Base-by-base conservation (phyloP, 768 basidiomycete species). In the Sistotremastrum niveocremeum region DNA sequence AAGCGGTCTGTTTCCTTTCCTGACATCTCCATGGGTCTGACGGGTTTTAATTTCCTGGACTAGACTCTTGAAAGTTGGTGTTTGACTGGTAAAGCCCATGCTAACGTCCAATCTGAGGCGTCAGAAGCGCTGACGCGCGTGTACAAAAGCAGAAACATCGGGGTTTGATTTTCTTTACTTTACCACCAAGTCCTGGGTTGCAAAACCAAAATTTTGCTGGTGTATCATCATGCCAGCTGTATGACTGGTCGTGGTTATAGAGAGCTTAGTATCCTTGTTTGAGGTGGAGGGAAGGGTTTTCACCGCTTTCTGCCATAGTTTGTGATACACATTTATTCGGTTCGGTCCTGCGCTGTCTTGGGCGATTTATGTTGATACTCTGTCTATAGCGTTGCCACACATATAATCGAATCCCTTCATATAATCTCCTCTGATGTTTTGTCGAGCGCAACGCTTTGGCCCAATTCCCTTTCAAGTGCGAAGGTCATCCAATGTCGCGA, bases 41-140 rank as follows among this genome's bases (percentile, higher is more conserved):
- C 39, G 49, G 37, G 54, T 60, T 56, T 71, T 65, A 55, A 72
- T 73, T 49, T 74, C 70, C 42, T 66, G 58, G 36, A 82, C 54
- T 39, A 68, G 56, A 49, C 71, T 60, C 49, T 69, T 67, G 55
- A 87, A 85, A 52, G 80, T 77, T 34, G 63, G 54, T 12, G 84
- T 86, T 34, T 78, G 71, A 65, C 82, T 67, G 47, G 54, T 63
- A 56, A 67, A 70, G 34, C 74, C 71, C 81, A 83, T 83, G 10
- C 40, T 31, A 40, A 9, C n/a, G 35, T 45, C n/a, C 2, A 11
- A 42, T 8, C 20, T 41, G 40, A 41, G 40, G 7, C 29, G 33
- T 41, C 40, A n/a, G 38, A 29, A 40, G 39, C 20, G 39, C 6
- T 30, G n/a, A 9, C 20, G 44, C 9, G 28, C 7, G 30, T 48